A percentile compares a stretch with the other conserved stretches of the same genome.
Evolutionary conservation across 768 basidiomycete species (phyloP).

Genomic region (Russula virescens): DNA sequence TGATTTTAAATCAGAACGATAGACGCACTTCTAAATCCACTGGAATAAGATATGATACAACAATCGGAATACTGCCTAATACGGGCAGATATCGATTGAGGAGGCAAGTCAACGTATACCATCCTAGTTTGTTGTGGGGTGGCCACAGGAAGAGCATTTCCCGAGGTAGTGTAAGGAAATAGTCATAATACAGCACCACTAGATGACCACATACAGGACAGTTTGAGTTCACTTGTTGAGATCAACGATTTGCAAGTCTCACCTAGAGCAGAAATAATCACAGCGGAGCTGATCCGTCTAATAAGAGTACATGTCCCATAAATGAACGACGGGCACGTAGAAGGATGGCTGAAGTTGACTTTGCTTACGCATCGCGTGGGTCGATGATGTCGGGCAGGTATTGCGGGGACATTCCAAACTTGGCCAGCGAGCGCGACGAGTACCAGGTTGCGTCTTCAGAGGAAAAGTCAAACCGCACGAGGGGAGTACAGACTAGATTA

Average conservation of each 20-base stretch:
- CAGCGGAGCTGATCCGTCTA: slow-evolving; percentile 5
- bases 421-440: neutral
- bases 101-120: too few relatives aligned
- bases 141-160: too few relatives aligned
- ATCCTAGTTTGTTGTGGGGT: too few relatives aligned
- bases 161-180: too few relatives aligned
- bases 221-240: neutral
- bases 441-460: too few relatives aligned
- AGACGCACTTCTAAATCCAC: neutral
- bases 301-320: too few relatives aligned
- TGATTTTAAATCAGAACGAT: neutral
- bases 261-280: neutral
- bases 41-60: slow-evolving; percentile 23
- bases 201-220: neutral
- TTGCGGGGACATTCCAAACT: slow-evolving; percentile 6
- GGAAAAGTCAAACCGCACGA: neutral
- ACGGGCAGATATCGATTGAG: too few relatives aligned
- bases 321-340: too few relatives aligned
- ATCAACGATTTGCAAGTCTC: neutral
- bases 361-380: too few relatives aligned
- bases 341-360: too few relatives aligned
- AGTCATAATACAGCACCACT: too few relatives aligned
- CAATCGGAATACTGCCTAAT: slow-evolving; percentile 31
- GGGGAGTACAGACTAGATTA: neutral
- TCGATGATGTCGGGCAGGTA: neutral